phyloP scores from a whole-genome alignment of 1,284 basidiomycete genomes.

The Papiliotrema flavescens region DNA sequence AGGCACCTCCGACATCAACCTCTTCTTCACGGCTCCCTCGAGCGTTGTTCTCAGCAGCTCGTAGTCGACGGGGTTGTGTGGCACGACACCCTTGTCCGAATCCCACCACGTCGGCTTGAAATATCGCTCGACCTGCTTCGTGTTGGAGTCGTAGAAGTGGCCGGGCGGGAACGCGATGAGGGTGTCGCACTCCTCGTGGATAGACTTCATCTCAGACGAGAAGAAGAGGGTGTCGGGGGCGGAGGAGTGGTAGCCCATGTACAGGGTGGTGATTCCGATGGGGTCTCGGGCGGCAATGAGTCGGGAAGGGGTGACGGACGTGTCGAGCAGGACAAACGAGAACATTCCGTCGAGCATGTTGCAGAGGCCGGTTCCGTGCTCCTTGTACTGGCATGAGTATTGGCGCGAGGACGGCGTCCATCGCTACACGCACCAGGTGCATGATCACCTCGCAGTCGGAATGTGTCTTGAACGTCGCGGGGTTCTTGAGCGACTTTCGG shows the following conservation, averaged over 20 bases:
- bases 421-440: slow-evolving; percentile 62
- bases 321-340: slow-evolving; percentile 94
- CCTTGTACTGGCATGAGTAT: slow-evolving; percentile 63
- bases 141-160: slow-evolving; percentile 83
- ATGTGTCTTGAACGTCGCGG: slow-evolving; percentile 88
- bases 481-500: slow-evolving; percentile 62
- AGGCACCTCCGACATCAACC: slow-evolving; percentile 98
- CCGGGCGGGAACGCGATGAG: slow-evolving; percentile 96
- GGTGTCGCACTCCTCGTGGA: slow-evolving; percentile 89
- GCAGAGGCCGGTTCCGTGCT: slow-evolving; percentile 72
- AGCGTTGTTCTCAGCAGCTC: slow-evolving; percentile 72
- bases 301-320: slow-evolving; percentile 80
- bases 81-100: slow-evolving; percentile 59
- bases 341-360: slow-evolving; percentile 95
- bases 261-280: slow-evolving; percentile 96
- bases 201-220: slow-evolving; percentile 91
- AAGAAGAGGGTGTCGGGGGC: slow-evolving; percentile 85
- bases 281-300: slow-evolving; percentile 96
- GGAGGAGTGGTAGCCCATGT: slow-evolving; percentile 89
- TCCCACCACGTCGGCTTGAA: slow-evolving; percentile 89
- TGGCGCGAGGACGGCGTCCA: neutral
- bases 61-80: slow-evolving; percentile 66
- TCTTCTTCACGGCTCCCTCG: slow-evolving; percentile 89
- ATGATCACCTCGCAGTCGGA: slow-evolving; percentile 99
- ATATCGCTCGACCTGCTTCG: slow-evolving; percentile 72